Base-by-base conservation (phyloP, 1,139 yeast species). In the Scheffersomyces segobiensis region DNA sequence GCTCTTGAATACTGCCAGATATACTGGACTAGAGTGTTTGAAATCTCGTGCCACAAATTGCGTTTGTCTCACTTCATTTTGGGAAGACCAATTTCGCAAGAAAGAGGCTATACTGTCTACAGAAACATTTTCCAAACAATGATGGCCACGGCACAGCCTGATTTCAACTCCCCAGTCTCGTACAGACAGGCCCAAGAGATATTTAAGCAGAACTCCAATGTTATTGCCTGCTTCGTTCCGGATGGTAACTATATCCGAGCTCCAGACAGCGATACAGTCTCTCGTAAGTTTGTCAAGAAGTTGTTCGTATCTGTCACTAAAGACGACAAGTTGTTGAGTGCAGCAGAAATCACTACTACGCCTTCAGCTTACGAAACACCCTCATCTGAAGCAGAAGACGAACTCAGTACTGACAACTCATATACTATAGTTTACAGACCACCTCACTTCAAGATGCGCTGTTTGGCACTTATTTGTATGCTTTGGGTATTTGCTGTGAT, bases 351-450 rank as follows among this genome's bases (percentile, higher is more conserved):
- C 2, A 53, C 21, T 5, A 26, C 26, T 22, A 3, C 49, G 5
- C 55, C 24, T 7, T 46, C 52, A 4, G 62, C 55, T 22, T 55
- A 58, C 39, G 59, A 59, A 19, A 53, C 62, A 1, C 55, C 61
- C 2, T 48, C 58, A 8, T 54, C 57, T 6, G 60, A 55, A 3
- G 55, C 26, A 56, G 85, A 86, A 55, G 86, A 82, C 50, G 80
- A 76, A 51, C 57, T 67, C 42, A 69, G 78, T 53, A 77, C 78
- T 56, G 85, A 87, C 52, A 85, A 86, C 59, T 80, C 85, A 1
- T 91, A 93, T 69, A 79, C 85, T 0, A 84, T 93, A 46, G 98
- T 93, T 1, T 95, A 93, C 73, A 80, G 93, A 56, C 99, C 99
- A 3, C 97, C 97, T 1, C 66, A 81, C 59, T 91, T 95, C 71